phyloP scores from a whole-genome alignment of 208 protist species.

The Leishmania amazonensis region DNA sequence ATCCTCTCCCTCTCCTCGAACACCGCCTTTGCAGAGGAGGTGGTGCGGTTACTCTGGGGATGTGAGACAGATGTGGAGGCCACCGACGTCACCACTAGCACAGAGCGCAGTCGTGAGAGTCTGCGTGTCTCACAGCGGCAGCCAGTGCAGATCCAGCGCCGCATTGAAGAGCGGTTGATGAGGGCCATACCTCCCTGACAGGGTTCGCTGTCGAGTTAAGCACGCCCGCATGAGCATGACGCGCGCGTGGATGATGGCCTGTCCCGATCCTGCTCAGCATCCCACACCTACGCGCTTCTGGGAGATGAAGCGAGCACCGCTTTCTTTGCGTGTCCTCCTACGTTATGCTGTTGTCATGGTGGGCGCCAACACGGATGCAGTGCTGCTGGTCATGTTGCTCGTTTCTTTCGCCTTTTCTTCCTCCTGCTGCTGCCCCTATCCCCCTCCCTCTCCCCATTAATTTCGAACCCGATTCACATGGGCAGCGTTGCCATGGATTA shows the following conservation, averaged over 20 bases:
- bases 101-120: background rate
- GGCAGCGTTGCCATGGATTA: background rate
- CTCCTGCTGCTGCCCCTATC: background rate
- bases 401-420: background rate
- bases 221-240: background rate
- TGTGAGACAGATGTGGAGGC: background rate
- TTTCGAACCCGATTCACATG: background rate
- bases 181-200: background rate
- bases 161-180: conserved; percentile 20
- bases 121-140: background rate
- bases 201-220: background rate
- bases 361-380: background rate
- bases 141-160: conserved; percentile 12
- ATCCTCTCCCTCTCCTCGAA: conserved; percentile 60
- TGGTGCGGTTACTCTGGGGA: conserved; percentile 52
- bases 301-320: background rate
- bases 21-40: conserved; percentile 50
- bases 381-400: background rate
- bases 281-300: background rate
- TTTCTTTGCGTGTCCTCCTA: background rate
- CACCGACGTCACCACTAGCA: background rate
- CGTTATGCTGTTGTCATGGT: background rate
- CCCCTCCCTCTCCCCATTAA: background rate
- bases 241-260: background rate
- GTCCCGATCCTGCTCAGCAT: background rate